phyloP scores from a whole-genome alignment of 2,329 filamentous ascomycete genomes.

The Talaromyces sp. region DNA sequence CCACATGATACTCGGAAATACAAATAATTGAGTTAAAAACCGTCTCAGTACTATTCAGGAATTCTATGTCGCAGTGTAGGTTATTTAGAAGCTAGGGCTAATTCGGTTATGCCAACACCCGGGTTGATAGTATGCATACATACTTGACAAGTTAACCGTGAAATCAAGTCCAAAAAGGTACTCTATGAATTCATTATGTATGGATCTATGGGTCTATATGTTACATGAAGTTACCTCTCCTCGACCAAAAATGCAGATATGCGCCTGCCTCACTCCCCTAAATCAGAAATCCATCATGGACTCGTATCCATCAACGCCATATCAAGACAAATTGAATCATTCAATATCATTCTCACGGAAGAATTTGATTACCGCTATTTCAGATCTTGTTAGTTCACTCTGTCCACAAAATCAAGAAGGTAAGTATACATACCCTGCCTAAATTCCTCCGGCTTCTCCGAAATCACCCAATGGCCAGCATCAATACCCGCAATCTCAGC shows the following conservation, averaged over 20 bases:
- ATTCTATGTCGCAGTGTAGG: background rate
- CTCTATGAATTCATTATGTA: background rate
- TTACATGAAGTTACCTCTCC: background rate
- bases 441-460: slow-evolving; percentile 46
- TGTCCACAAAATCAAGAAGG: background rate
- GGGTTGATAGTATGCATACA: background rate
- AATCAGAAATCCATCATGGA: background rate
- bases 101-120: background rate
- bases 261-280: background rate
- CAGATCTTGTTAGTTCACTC: slow-evolving; percentile 21
- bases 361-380: slow-evolving; percentile 37
- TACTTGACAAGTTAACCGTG: background rate
- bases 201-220: background rate
- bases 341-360: slow-evolving; percentile 27
- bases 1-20: background rate
- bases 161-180: background rate
- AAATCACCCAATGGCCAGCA: slow-evolving; percentile 47
- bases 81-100: background rate
- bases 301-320: background rate
- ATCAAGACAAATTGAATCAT: background rate
- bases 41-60: too few relatives aligned
- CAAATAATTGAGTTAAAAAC: background rate
- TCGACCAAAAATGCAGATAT: background rate
- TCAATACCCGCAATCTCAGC: slow-evolving; percentile 43
- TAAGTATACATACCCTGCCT: slow-evolving; percentile 33